Conservation (phyloP, 257 asterid species). For the Apocynum venetum region DNA sequence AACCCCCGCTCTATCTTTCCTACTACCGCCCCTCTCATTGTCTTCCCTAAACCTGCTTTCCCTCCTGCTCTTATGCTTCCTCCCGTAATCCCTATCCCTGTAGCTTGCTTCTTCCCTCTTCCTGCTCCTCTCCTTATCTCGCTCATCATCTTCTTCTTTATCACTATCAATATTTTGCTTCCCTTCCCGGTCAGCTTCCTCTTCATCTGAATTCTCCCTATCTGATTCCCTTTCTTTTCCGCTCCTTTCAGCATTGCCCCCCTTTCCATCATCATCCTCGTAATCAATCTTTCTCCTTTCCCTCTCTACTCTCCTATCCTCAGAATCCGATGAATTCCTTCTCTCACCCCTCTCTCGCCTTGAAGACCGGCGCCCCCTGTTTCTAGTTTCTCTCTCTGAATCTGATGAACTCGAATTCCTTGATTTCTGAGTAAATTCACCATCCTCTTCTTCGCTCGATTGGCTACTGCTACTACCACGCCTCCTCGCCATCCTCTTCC, state of each 20-base stretch:
- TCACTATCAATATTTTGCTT: background rate
- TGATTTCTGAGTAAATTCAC: background rate
- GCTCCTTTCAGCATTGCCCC: background rate
- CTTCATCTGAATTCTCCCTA: background rate
- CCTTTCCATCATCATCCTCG: background rate
- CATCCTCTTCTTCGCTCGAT: background rate
- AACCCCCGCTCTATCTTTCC: background rate
- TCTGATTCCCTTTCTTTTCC: background rate
- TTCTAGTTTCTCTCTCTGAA: background rate
- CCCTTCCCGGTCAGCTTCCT: background rate
- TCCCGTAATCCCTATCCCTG: background rate
- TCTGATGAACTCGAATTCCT: background rate
- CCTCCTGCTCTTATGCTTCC: background rate
- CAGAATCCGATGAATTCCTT: background rate
- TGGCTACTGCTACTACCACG: background rate
- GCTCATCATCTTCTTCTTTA: background rate
- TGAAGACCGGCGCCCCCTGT: background rate
- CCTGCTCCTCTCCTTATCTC: background rate
- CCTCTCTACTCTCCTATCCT: background rate
- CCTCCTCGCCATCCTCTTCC: background rate
- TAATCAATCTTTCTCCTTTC: background rate
- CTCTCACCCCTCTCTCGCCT: background rate
- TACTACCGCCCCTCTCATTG: background rate
- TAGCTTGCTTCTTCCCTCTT: background rate
- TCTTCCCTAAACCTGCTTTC: background rate